Conservation (phyloP, 2,329 filamentous ascomycete genomes). For the Penicillium sp. region DNA sequence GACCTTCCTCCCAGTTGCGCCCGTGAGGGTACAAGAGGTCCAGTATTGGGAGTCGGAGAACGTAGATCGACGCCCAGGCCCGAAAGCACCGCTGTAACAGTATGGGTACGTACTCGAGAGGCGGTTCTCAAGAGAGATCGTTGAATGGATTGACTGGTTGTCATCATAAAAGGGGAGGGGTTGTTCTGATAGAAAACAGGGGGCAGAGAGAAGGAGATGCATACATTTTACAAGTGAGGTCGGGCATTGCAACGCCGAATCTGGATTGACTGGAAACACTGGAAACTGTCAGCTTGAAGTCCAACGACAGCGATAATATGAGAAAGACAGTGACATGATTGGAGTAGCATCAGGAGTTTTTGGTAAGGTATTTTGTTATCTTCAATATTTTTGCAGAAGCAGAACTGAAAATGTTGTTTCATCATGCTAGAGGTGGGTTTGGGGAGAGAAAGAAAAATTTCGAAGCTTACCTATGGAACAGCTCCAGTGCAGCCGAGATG, state of each 20-base stretch:
- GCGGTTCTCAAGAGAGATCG: slow-evolving; percentile 50
- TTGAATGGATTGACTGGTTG: slow-evolving; percentile 67
- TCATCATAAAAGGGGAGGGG: slow-evolving; percentile 54
- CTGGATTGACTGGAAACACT: slow-evolving; percentile 11
- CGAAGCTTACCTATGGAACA: slow-evolving; percentile 20
- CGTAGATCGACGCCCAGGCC: slow-evolving; percentile 31
- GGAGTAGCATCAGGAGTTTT: slow-evolving; percentile 51
- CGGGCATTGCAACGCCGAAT: no score
- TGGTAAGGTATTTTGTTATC: slow-evolving; percentile 63
- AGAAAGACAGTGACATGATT: slow-evolving; percentile 19
- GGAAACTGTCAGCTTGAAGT: slow-evolving; percentile 25
- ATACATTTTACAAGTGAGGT: not conserved
- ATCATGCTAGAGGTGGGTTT: slow-evolving; percentile 44
- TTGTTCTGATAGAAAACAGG: not conserved
- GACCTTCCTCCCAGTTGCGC: slow-evolving; percentile 47
- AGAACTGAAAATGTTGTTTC: slow-evolving; percentile 63
- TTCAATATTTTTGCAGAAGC: slow-evolving; percentile 64
- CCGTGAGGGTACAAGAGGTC: slow-evolving; percentile 38
- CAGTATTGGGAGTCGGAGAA: slow-evolving; percentile 47
- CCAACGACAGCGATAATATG: slow-evolving; percentile 14
- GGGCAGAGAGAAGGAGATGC: not conserved
- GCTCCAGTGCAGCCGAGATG: slow-evolving; percentile 21
- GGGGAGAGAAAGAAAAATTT: slow-evolving; percentile 7
- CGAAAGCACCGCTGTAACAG: slow-evolving; percentile 21
- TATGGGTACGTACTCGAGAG: slow-evolving; percentile 37